Evolutionary conservation across 108 stramenopile genomes (phyloP).

Genomic region (Parmales sp.): DNA sequence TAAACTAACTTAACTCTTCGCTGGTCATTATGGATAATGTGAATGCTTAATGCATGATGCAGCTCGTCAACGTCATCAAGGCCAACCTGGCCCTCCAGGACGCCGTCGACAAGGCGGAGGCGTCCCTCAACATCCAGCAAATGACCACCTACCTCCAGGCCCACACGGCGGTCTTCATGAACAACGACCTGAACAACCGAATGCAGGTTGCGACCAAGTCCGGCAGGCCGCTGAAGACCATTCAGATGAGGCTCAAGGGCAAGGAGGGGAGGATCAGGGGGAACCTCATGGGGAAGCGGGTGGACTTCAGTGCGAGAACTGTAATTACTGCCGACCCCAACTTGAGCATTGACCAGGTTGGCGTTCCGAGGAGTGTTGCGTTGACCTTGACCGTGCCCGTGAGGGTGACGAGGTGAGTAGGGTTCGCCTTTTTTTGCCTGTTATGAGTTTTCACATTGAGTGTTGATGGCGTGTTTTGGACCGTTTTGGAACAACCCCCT

Average conservation of each 20-base stretch:
- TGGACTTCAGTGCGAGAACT: constrained; percentile 95
- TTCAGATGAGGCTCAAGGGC: constrained; percentile 85
- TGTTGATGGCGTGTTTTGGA: too few relatives aligned
- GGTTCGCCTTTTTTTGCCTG: too few relatives aligned
- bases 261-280: constrained; percentile 99
- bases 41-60: too few relatives aligned
- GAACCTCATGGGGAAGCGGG: constrained; percentile 99
- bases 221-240: constrained; percentile 94
- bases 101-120: constrained; percentile 79
- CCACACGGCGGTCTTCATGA: constrained; percentile 81
- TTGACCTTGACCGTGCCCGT: constrained; percentile 95
- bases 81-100: constrained; percentile 80
- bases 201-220: constrained; percentile 85
- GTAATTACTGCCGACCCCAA: constrained; percentile 99
- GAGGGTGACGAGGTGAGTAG: constrained; percentile 84
- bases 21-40: too few relatives aligned
- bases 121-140: constrained; percentile 76
- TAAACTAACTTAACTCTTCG: too few relatives aligned
- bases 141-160: constrained; percentile 65
- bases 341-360: constrained; percentile 96
- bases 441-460: too few relatives aligned
- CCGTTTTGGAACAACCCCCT: too few relatives aligned
- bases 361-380: constrained; percentile 91
- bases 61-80: constrained; percentile 92
- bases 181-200: constrained; percentile 84